Percentiles rank a stretch among this genome's conserved stretches.
Evolutionary conservation across 139 green algal species (phyloP).

Genomic region (Micromonas pusilla): DNA sequence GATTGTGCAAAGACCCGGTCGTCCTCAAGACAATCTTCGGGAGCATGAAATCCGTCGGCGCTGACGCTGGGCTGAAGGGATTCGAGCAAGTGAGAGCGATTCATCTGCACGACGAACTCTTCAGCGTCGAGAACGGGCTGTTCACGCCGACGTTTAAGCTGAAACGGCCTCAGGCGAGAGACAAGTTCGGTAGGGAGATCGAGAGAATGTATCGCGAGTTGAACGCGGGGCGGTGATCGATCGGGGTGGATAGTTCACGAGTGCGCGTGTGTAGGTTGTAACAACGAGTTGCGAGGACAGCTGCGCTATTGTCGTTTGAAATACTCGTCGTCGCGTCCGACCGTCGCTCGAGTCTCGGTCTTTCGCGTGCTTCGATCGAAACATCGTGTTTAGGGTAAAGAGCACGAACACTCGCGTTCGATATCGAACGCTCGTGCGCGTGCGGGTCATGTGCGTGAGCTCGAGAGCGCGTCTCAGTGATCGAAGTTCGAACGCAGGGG

Average conservation of each 20-base stretch:
- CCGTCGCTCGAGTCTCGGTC: too few relatives aligned
- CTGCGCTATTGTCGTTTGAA: too few relatives aligned
- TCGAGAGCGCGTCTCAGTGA: too few relatives aligned
- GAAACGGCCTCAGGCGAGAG: conserved; percentile 63
- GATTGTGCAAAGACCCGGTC: background rate
- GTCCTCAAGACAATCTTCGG: conserved; percentile 30
- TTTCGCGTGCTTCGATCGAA: too few relatives aligned
- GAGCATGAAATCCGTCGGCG: conserved; percentile 32
- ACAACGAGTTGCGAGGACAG: background rate
- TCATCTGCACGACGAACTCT: conserved; percentile 66
- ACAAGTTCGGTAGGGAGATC: conserved; percentile 45
- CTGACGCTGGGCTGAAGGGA: conserved; percentile 37
- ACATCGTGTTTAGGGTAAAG: too few relatives aligned
- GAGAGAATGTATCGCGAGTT: conserved; percentile 48
- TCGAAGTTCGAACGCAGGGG: background rate
- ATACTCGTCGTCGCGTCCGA: too few relatives aligned
- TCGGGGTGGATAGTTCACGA: background rate
- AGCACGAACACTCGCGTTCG: too few relatives aligned
- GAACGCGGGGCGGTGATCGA: too few relatives aligned
- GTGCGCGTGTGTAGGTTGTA: background rate
- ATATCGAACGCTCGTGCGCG: too few relatives aligned
- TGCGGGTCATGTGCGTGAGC: too few relatives aligned
- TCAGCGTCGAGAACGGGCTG: conserved; percentile 82
- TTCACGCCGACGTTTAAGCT: conserved; percentile 89
- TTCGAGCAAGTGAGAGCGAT: conserved; percentile 46